A percentile compares a stretch with the other conserved stretches of the same genome.
phyloP scores from a whole-genome alignment of 306 rosid genomes.

The Fragaria vesca region DNA sequence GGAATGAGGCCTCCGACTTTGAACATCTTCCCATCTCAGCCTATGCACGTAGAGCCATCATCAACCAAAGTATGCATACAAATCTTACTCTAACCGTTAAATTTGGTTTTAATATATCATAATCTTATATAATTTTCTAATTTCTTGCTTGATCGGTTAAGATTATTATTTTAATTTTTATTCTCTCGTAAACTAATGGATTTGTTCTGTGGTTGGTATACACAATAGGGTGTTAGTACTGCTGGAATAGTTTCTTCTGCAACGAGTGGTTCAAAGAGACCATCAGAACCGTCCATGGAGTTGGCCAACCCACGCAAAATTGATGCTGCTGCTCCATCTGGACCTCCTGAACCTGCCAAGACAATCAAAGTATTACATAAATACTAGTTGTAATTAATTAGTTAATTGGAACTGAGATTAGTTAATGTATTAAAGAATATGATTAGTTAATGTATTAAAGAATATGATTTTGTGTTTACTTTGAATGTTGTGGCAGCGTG shows the following conservation, averaged over 20 bases:
- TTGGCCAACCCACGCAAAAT: conserved; percentile 56
- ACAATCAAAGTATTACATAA: conserved; percentile 42
- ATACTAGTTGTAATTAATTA: neutral
- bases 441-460: neutral
- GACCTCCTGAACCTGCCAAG: conserved; percentile 54
- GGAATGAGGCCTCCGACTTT: conserved; percentile 94
- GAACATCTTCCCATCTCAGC: conserved; percentile 96
- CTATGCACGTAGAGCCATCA: conserved; percentile 82
- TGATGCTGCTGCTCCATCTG: conserved; percentile 31
- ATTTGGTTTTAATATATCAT: neutral
- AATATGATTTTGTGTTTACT: neutral
- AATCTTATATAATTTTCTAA: neutral
- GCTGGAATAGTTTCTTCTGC: conserved; percentile 46
- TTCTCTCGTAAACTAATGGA: conserved; percentile 7
- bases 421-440: neutral
- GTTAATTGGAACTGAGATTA: conserved; percentile 11
- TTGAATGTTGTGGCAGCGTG: conserved; percentile 49
- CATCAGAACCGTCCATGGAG: conserved; percentile 62
- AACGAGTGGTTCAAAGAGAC: conserved; percentile 61
- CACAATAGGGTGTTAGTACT: conserved; percentile 35
- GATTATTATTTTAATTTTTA: conserved; percentile 1
- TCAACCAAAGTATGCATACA: conserved; percentile 53
- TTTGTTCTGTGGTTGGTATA: conserved; percentile 11
- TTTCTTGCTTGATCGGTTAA: conserved; percentile 7
- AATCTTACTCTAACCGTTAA: conserved; percentile 10